Evolutionary conservation across 2,329 filamentous ascomycete genomes (phyloP).

Genomic region (Pseudocercospora pini-densiflorae): DNA sequence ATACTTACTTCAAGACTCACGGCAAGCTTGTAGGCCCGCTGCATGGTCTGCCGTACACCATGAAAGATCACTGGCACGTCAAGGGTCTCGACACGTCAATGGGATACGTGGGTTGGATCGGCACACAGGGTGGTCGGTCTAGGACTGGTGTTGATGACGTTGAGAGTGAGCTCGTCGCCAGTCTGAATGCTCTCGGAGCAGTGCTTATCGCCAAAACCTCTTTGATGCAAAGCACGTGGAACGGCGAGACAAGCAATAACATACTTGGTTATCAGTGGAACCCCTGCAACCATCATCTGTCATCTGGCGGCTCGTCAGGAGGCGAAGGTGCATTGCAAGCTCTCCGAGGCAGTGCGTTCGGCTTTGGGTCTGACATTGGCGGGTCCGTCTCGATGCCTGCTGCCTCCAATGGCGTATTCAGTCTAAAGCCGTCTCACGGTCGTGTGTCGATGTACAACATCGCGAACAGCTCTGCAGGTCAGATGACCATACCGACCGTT

Average conservation of each 20-base stretch:
- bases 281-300: constrained; percentile 8
- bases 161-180: not conserved
- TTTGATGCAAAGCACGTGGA: constrained; percentile 9
- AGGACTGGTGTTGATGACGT: not conserved
- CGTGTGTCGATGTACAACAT: constrained; percentile 43
- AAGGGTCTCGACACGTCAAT: constrained; percentile 2
- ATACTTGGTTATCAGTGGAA: constrained; percentile 13
- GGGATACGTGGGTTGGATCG: constrained; percentile 2
- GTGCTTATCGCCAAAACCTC: constrained; percentile 9
- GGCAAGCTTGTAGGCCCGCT: constrained; percentile 6
- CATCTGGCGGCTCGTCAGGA: constrained; percentile 9
- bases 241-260: not conserved
- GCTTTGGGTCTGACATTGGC: constrained; percentile 65
- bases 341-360: constrained; percentile 62
- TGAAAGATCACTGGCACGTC: constrained; percentile 5
- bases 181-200: not conserved
- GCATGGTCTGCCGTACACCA: constrained; percentile 9
- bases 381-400: constrained; percentile 77
- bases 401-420: constrained; percentile 63
- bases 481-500: not conserved
- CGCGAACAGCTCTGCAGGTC: not conserved
- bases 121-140: not conserved
- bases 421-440: constrained; percentile 47
- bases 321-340: constrained; percentile 65
- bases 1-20: not conserved